Base-by-base conservation (phyloP, 208 protist species). In the Leptomonas seymouri region DNA sequence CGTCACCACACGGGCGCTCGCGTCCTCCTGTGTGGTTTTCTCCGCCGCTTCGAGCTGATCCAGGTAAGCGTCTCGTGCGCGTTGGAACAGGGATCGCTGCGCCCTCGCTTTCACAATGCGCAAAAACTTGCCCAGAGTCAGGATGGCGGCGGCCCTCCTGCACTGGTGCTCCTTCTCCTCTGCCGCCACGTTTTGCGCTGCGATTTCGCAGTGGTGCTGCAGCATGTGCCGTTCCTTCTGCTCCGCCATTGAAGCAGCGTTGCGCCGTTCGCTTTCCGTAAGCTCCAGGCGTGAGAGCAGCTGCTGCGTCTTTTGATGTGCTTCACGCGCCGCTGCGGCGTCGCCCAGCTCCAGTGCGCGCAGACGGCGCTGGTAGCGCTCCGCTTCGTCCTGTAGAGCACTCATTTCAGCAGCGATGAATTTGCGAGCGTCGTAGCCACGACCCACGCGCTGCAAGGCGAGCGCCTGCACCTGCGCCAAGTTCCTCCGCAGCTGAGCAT, bases 391-490 rank as follows among this genome's bases (percentile, higher is more conserved):
- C 27, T 76, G 75, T 36, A 91, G 60, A 0, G 45, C 69, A 8
- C 63, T 42, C 34, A 87, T 23, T 56, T 59, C 68, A 0, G 20
- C 44, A 23, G 63, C 82, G 6, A 96, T 53, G 9, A 49, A 56
- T 1, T 63, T 67, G 25, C 90, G 83, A n/a, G 48, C 74, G 25
- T 67, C 31, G 59, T 81, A 93, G 20, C 82, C 87, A 53, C 90
- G 84, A 30, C 86, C 87, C 42, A 90, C 64, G 20, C 88, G 81
- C 74, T 96, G 90, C 28, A 90, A 8, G 1, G 59, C 31, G 2
- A 50, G 15, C 0, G 64, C 56, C 4, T 48, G 67, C n/a, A 49
- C 25, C 20, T 53, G 30, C 45, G 53, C 0, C 15, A 48, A 36
- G 9, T 5, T 56, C 20, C 55, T 49, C 0, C n/a, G 25, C 48